A percentile compares a stretch with the other conserved stretches of the same genome.
These are phyloP conservation scores for Botrytis paeoniae DNA, from an alignment of 2,329 filamentous ascomycete genomes.

Conservation along the genomic window DNA sequence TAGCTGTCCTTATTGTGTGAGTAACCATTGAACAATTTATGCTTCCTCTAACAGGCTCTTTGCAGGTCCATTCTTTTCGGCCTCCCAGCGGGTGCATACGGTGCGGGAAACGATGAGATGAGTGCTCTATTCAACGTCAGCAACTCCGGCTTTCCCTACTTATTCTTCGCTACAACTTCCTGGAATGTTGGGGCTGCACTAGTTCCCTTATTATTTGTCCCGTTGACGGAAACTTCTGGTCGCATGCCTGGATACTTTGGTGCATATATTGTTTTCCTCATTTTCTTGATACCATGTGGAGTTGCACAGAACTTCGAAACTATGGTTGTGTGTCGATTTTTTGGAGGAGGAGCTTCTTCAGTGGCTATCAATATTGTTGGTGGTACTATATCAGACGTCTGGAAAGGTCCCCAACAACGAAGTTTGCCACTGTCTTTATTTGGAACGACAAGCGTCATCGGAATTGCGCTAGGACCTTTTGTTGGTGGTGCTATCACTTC, in stretches of 20 bases:
- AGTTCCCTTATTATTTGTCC: conserved; percentile 42
- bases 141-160: conserved; percentile 41
- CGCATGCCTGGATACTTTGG: conserved; percentile 33
- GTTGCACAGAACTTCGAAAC: conserved; percentile 39
- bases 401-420: conserved; percentile 29
- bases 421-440: conserved; percentile 44
- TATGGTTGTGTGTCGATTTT: conserved; percentile 34
- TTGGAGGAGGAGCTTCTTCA: conserved; percentile 33
- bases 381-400: conserved; percentile 28
- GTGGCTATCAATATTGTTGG: conserved; percentile 26
- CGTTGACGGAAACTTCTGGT: conserved; percentile 42
- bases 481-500: conserved; percentile 33
- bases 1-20: conserved; percentile 8
- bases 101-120: conserved; percentile 39
- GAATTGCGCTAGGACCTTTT: conserved; percentile 46
- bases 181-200: conserved; percentile 45
- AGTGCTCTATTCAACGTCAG: conserved; percentile 38
- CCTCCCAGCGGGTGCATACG: conserved; percentile 34
- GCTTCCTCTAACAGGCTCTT: not conserved
- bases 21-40: not conserved
- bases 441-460: conserved; percentile 74
- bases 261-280: conserved; percentile 33
- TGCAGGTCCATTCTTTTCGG: conserved; percentile 40
- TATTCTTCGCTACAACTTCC: conserved; percentile 42
- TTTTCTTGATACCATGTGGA: conserved; percentile 32